These are phyloP conservation scores for Penicillium paradoxum DNA, from an alignment of 495 filamentous ascomycete genomes.

Conservation along the genomic window DNA sequence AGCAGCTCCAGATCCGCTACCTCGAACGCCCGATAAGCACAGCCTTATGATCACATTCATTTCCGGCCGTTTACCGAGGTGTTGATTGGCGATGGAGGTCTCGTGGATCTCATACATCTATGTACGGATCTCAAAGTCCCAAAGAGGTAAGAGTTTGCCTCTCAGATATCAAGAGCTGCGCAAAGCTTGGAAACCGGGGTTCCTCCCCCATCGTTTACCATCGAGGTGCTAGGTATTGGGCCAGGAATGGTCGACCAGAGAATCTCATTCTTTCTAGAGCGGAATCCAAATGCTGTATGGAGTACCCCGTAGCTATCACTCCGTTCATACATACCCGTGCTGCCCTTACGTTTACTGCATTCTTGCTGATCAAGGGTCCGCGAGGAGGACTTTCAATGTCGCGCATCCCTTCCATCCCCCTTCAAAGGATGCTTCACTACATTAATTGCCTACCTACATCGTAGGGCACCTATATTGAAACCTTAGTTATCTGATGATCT, in stretches of 20 bases:
- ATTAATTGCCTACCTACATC: slow-evolving; percentile 15
- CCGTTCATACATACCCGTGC: slow-evolving; percentile 15
- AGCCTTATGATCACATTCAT: background rate
- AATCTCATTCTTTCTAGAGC: slow-evolving; percentile 1
- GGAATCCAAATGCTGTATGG: background rate
- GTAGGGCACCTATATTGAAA: slow-evolving; percentile 9
- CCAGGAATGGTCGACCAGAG: slow-evolving; percentile 22
- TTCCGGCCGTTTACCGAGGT: slow-evolving; percentile 1
- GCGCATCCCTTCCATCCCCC: slow-evolving; percentile 27
- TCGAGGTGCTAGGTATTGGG: too few relatives aligned
- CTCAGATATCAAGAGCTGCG: slow-evolving; percentile 4
- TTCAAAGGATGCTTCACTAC: slow-evolving; percentile 18
- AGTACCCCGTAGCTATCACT: background rate
- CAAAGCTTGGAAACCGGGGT: background rate
- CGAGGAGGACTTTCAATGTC: slow-evolving; percentile 27
- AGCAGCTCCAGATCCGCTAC: too few relatives aligned
- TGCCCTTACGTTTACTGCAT: slow-evolving; percentile 28
- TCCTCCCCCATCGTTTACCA: too few relatives aligned
- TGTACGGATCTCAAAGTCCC: too few relatives aligned
- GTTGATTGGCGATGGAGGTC: slow-evolving; percentile 18
- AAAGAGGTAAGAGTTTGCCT: too few relatives aligned
- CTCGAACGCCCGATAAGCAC: background rate
- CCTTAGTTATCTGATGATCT: too few relatives aligned
- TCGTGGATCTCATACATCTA: slow-evolving; percentile 10
- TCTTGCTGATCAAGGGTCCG: slow-evolving; percentile 26